A percentile compares a stretch with the other conserved stretches of the same genome.
These are phyloP conservation scores for Erythrophleum ivorense DNA, from an alignment of 331 rosid genomes.

Conservation along the genomic window DNA sequence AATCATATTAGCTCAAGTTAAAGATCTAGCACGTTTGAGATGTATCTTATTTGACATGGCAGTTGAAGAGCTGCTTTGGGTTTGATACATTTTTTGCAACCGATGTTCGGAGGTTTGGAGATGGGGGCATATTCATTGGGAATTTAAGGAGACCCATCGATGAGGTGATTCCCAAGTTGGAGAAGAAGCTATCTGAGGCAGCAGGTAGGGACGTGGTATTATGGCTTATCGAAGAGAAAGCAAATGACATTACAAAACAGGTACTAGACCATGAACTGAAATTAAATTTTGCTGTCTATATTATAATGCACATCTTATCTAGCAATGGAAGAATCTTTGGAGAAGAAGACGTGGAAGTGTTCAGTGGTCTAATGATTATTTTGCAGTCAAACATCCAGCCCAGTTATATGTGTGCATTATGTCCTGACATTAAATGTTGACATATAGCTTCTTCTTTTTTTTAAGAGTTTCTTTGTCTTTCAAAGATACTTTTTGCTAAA, in stretches of 20 bases:
- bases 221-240: constrained; percentile 92
- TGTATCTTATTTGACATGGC: constrained; percentile 34
- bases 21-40: background rate
- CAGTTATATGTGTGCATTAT: background rate
- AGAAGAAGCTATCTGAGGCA: constrained; percentile 82
- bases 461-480: background rate
- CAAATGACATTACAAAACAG: constrained; percentile 84
- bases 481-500: constrained; percentile 22
- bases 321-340: background rate
- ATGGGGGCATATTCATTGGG: constrained; percentile 93
- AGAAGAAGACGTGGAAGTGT: background rate
- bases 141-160: constrained; percentile 90
- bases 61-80: constrained; percentile 89
- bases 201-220: constrained; percentile 82
- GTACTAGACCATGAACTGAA: constrained; percentile 40
- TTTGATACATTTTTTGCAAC: constrained; percentile 87
- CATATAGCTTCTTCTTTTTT: background rate
- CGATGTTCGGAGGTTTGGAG: constrained; percentile 95
- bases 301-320: constrained; percentile 5
- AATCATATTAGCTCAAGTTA: background rate
- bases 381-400: background rate
- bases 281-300: background rate
- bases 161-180: constrained; percentile 85
- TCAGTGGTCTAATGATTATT: background rate
- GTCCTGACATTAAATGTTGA: background rate